Percentiles rank a stretch among this genome's conserved stretches.
Conservation (phyloP, 257 asterid genomes). For the Cinchona pubescens region DNA sequence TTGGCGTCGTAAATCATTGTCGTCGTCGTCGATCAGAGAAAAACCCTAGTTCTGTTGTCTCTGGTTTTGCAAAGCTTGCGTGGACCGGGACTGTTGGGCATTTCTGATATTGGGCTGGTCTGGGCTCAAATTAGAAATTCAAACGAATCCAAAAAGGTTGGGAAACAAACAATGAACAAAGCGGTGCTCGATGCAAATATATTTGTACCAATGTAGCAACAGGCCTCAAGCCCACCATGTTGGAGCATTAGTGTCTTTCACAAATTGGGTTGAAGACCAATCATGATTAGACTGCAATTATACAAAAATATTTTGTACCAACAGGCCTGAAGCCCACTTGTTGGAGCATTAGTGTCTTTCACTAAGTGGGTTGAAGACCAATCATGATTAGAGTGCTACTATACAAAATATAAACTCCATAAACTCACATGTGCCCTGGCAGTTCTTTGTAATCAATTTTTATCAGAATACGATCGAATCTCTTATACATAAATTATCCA, state of each 20-base stretch:
- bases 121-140: neutral
- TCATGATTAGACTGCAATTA: no score
- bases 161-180: neutral
- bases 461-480: no score
- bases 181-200: neutral
- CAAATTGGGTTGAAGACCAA: neutral
- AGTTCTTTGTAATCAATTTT: no score
- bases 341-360: neutral
- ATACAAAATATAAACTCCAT: no score
- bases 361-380: neutral
- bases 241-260: neutral
- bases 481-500: no score
- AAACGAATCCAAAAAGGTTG: no score
- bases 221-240: neutral
- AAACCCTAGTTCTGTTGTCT: conserved; percentile 14
- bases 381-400: no score
- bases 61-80: neutral
- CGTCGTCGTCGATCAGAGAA: conserved; percentile 7
- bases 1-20: conserved; percentile 50
- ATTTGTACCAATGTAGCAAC: no score
- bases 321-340: no score
- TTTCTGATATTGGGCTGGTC: neutral
- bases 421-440: no score
- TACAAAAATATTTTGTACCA: no score
- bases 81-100: neutral